A percentile compares a stretch with the other conserved stretches of the same genome.
These are phyloP conservation scores for Aspergillus saccharolyticus DNA, from an alignment of 495 filamentous ascomycete genomes.

Conservation along the genomic window DNA sequence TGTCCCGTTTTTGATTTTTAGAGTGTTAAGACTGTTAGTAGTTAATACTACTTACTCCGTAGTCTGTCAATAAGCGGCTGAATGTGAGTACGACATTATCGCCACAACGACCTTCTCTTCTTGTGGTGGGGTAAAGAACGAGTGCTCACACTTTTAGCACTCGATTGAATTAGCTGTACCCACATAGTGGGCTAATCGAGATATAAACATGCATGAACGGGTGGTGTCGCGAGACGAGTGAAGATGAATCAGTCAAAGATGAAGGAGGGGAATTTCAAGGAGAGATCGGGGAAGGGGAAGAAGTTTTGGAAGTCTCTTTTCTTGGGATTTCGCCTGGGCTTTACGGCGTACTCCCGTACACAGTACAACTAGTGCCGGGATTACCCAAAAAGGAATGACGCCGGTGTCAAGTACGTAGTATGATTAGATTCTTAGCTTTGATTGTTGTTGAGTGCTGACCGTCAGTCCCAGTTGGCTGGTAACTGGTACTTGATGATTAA, in stretches of 20 bases:
- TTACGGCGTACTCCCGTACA: too few species aligned
- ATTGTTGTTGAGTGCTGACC: neutral
- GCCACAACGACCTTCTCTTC: neutral
- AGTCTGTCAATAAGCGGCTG: neutral
- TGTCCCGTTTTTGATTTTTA: neutral
- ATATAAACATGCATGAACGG: conserved; percentile 18
- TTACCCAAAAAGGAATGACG: neutral
- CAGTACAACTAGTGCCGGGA: neutral
- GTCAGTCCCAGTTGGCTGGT: neutral
- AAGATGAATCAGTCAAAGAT: neutral
- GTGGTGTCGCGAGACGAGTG: conserved; percentile 17
- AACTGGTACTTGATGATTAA: neutral
- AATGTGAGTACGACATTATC: neutral
- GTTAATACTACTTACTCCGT: neutral
- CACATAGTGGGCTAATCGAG: conserved; percentile 4
- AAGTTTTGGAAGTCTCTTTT: too few species aligned
- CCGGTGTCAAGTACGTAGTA: neutral
- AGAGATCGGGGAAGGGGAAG: neutral
- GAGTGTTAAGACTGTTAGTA: neutral
- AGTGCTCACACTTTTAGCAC: neutral
- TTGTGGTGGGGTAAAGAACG: neutral
- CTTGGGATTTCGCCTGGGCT: too few species aligned
- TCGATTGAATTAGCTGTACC: neutral
- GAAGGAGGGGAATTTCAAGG: neutral
- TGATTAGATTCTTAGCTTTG: too few species aligned